phyloP scores from a whole-genome alignment of 2,329 filamentous ascomycete genomes.

The Cladosporium cucumerinum region DNA sequence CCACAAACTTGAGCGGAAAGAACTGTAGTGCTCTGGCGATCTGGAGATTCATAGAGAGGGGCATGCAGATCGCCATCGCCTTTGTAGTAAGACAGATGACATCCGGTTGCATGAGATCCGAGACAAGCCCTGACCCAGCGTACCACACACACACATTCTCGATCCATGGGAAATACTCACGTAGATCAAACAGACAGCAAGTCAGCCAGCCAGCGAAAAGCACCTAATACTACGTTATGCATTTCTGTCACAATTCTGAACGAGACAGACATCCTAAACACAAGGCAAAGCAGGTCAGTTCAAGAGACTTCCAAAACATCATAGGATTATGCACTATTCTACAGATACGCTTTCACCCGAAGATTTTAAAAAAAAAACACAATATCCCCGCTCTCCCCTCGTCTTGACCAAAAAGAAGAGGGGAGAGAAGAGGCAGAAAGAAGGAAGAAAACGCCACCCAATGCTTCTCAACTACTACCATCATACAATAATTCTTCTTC shows the following conservation, averaged over 20 bases:
- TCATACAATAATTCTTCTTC: constrained; percentile 6
- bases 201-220: not conserved
- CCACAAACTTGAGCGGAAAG: not conserved
- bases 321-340: constrained; percentile 14
- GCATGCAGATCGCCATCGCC: not conserved
- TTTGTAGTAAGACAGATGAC: not conserved
- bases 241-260: not conserved
- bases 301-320: not conserved
- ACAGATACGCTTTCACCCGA: constrained; percentile 3
- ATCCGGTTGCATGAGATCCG: not conserved
- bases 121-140: not conserved
- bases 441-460: constrained; percentile 1
- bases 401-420: not conserved
- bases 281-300: not conserved
- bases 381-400: not conserved
- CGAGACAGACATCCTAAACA: not conserved
- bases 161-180: too few species aligned
- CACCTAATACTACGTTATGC: not conserved
- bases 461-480: constrained; percentile 1
- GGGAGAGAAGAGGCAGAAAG: not conserved
- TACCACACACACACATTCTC: too few species aligned
- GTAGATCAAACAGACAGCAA: not conserved
- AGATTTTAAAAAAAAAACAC: not conserved
- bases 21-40: too few species aligned
- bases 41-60: not conserved